Evolutionary conservation across 2,329 filamentous ascomycete genomes (phyloP), one percentile per base, ranked within the genome.

Genomic region (Fonsecaea nubica): DNA sequence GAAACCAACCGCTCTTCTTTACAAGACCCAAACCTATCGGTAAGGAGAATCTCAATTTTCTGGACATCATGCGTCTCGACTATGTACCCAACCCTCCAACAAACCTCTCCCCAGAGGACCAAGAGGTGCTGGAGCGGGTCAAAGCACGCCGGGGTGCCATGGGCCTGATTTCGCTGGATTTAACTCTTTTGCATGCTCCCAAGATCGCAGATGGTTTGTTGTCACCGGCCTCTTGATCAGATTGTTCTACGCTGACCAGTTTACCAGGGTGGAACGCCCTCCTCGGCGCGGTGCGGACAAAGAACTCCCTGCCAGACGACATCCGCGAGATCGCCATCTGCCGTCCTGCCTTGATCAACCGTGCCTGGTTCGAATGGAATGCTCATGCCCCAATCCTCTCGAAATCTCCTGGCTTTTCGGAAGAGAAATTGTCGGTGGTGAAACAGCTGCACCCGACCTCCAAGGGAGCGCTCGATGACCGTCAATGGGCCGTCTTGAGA

Each of bases 341-440:
- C 74, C 86, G 92, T 57, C 90, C 96, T 13, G 92, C 92, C 12
- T 88, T 90, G 15, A 85, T 92, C 73, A 96, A 96, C 78, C 79
- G 84, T 18, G 92, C 92, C 1, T 92, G 90, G 88, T 96, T 93
- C 78, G 92, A 96, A 77, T 96, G 91, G 92, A 85, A 81, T 40
- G 87, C 92, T 62, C 92, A 96, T 76, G 89, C 88, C 15, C 92
- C 92, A 1, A 80, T 94, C n/a, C 82, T 94, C 13, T 84, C 85
- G 4, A 80, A 82, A 8, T 80, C 80, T 7, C 87, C 83, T 0
- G 88, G 89, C 4, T 83, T 92, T 4, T 78, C 80, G 18, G 78
- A 83, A 36, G 82, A 80, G 38, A 79, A 78, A 18, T 67, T 83
- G 36, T 74, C 77, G 15, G 84, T 80, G 7, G 78, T 89, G 72